These are phyloP conservation scores for Gelatoporia subvermispora DNA, from an alignment of 768 basidiomycete species.

Conservation along the genomic window DNA sequence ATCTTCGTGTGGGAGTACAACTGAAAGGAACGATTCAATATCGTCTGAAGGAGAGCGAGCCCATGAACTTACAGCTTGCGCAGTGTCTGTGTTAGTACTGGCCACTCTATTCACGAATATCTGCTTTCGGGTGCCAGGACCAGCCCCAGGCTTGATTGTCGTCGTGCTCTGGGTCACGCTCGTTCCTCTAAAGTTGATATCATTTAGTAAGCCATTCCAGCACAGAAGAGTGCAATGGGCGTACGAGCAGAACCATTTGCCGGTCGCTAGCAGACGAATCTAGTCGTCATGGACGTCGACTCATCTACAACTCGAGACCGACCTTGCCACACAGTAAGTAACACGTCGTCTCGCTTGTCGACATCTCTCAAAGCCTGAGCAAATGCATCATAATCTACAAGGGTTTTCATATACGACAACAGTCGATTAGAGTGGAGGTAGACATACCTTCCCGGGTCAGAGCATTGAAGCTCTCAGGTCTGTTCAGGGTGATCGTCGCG, in stretches of 20 bases:
- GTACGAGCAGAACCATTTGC: slow-evolving; percentile 73
- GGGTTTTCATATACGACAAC: slow-evolving; percentile 46
- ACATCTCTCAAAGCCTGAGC: slow-evolving; percentile 54
- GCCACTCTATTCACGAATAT: slow-evolving; percentile 43
- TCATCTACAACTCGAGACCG: neutral
- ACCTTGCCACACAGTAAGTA: slow-evolving; percentile 70
- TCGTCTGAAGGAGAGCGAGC: neutral
- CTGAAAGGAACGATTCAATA: slow-evolving; percentile 32
- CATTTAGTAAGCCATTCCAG: neutral
- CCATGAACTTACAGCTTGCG: slow-evolving; percentile 52
- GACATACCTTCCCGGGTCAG: slow-evolving; percentile 45
- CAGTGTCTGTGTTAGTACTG: slow-evolving; percentile 52
- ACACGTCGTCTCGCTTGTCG: slow-evolving; percentile 54
- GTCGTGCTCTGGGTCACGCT: slow-evolving; percentile 7
- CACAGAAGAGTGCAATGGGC: slow-evolving; percentile 21
- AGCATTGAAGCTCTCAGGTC: slow-evolving; percentile 57
- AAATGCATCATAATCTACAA: slow-evolving; percentile 56
- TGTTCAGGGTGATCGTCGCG: slow-evolving; percentile 65
- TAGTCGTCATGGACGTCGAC: too few relatives aligned
- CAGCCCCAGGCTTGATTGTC: slow-evolving; percentile 8
- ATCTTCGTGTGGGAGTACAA: slow-evolving; percentile 67
- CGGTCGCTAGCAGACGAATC: slow-evolving; percentile 39
- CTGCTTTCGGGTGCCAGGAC: slow-evolving; percentile 31
- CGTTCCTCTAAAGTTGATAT: slow-evolving; percentile 44
- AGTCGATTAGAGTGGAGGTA: neutral